phyloP scores from a whole-genome alignment of 1,284 basidiomycete species.

The Cryptococcus depauperatus region DNA sequence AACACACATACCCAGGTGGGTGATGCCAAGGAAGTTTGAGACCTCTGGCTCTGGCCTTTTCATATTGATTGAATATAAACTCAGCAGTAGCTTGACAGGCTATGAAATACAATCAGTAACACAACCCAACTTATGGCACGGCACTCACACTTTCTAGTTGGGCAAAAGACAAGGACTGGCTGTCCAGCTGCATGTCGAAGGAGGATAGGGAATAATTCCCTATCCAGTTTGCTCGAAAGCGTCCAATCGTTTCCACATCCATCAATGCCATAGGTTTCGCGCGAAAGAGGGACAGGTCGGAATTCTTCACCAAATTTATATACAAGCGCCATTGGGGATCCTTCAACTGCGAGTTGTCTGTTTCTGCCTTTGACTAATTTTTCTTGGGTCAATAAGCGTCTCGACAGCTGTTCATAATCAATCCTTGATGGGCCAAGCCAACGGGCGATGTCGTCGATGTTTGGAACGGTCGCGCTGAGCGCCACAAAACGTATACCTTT shows the following conservation, averaged over 20 bases:
- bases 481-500: conserved; percentile 69
- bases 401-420: conserved; percentile 3
- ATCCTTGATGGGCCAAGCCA: conserved; percentile 62
- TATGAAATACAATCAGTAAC: conserved; percentile 7
- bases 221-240: conserved; percentile 66
- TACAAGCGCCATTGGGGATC: conserved; percentile 54
- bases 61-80: conserved; percentile 62
- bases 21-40: conserved; percentile 58
- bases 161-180: conserved; percentile 75
- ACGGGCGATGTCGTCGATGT: conserved; percentile 76
- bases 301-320: conserved; percentile 85
- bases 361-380: conserved; percentile 1
- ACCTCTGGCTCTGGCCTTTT: conserved; percentile 51
- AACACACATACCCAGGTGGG: conserved; percentile 44
- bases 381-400: conserved; percentile 14
- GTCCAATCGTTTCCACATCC: conserved; percentile 65
- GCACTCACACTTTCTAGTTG: conserved; percentile 66
- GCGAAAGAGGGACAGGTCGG: conserved; percentile 71
- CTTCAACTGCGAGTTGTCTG: background rate
- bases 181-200: conserved; percentile 63
- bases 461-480: conserved; percentile 83
- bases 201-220: conserved; percentile 62
- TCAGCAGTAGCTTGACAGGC: conserved; percentile 55
- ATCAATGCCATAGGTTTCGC: conserved; percentile 59
- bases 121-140: conserved; percentile 1